These are phyloP conservation scores for Chlorella vulgaris DNA, from an alignment of 139 green algal genomes.

Conservation along the genomic window DNA sequence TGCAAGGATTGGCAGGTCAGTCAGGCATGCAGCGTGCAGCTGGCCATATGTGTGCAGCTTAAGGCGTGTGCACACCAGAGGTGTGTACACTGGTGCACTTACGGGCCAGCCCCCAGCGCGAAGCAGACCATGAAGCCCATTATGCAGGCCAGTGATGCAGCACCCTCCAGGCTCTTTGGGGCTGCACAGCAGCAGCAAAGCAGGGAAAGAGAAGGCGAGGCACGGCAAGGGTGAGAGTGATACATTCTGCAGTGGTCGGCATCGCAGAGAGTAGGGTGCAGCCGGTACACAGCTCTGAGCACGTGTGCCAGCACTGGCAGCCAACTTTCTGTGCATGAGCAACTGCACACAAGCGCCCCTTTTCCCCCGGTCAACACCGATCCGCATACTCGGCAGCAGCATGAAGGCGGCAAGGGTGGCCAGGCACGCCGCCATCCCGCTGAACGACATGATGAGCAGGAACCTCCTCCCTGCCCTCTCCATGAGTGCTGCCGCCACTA, in stretches of 20 bases:
- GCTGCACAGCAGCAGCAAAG: conserved; percentile 25
- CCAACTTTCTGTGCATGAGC: neutral
- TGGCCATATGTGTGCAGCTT: no score
- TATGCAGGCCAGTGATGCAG: conserved; percentile 47
- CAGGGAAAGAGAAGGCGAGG: neutral
- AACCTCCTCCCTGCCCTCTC: conserved; percentile 53
- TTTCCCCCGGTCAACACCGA: neutral
- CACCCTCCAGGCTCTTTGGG: conserved; percentile 26
- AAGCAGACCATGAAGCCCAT: conserved; percentile 74
- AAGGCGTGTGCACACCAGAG: no score
- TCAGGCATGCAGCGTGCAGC: no score
- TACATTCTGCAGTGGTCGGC: no score
- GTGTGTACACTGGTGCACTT: no score
- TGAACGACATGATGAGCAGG: conserved; percentile 67
- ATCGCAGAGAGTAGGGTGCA: neutral
- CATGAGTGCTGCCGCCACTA: conserved; percentile 52
- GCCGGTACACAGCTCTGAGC: neutral
- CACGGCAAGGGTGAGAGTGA: no score
- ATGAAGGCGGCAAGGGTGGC: conserved; percentile 36
- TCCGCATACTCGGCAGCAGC: conserved; percentile 37
- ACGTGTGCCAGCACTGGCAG: neutral
- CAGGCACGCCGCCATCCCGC: conserved; percentile 67
- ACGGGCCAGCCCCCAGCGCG: conserved; percentile 72
- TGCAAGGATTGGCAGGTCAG: no score
- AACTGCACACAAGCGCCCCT: neutral